Base-by-base conservation (phyloP, 2,329 filamentous ascomycete species). In the Trichoderma koningii region DNA sequence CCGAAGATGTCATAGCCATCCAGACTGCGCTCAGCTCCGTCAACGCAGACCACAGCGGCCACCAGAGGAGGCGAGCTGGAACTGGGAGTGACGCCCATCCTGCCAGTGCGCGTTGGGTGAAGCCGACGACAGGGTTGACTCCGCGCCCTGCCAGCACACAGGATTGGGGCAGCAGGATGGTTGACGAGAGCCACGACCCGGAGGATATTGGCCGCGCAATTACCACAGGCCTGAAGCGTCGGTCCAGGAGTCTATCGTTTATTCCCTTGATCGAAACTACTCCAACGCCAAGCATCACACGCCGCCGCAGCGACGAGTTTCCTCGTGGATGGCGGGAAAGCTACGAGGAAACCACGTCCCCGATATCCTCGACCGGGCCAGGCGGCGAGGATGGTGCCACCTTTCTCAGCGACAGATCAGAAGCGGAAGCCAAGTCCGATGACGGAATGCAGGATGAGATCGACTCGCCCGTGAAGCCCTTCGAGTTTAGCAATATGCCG, bases 121-220 rank as follows among this genome's bases (percentile, higher is more conserved):
- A 82, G 64, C 78, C 83, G 68, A 78, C 83, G 68, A 78, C 78
- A 2, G 87, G 86, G 0, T 76, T 89, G 51, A 85, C 85, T 2
- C 86, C 87, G 0, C 80, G 87, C 44, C 86, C 87, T 21, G 85
- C 83, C n/a, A 88, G 85, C 70, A 81, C 80, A 7, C 85, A 87
- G 50, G 85, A 79, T 7, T 81, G 83, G 42, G 80, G 78, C 23
- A 82, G 77, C 51, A 76, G 75, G 26, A 69, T 76, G 57, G 70
- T 76, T 10, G 71, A 72, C 23, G 74, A 72, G 3, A 74, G 77
- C 15, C 78, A 82, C 1, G 79, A 84, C 65, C 79, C 82, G 0
- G 75, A 79, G n/a, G 81, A 84, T 64, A 88, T 88, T 66, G 87
- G 86, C n/a, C 82, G 83, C 19, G 86, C 86, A 53, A 83, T 89